Evolutionary conservation across 2,329 filamentous ascomycete species (phyloP).

Genomic region (Paecilomyces variotii): DNA sequence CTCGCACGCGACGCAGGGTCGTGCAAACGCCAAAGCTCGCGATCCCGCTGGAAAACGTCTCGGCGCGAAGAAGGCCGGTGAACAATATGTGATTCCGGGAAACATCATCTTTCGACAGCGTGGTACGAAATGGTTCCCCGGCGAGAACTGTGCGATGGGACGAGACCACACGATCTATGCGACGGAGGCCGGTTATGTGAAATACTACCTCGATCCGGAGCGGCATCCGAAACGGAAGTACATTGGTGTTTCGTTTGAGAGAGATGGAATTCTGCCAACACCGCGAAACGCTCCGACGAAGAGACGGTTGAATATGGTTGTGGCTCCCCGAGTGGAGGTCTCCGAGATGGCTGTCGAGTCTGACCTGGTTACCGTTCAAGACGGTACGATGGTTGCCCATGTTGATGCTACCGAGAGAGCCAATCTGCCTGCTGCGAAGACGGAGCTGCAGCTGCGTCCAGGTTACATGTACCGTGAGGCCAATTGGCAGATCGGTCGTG

Average conservation of each 20-base stretch:
- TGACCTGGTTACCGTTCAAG: constrained; percentile 14
- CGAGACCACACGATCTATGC: constrained; percentile 95
- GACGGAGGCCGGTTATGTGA: constrained; percentile 78
- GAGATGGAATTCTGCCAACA: constrained; percentile 70
- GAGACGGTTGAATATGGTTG: constrained; percentile 67
- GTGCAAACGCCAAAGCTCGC: constrained; percentile 59
- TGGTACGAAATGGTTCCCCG: constrained; percentile 87
- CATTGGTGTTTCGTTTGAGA: constrained; percentile 87
- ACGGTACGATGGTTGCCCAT: constrained; percentile 15
- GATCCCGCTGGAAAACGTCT: constrained; percentile 75
- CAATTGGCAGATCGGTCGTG: constrained; percentile 61
- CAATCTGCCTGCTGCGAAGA: constrained; percentile 13
- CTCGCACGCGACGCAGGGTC: constrained; percentile 57
- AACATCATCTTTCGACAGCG: constrained; percentile 98
- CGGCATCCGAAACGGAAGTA: constrained; percentile 82
- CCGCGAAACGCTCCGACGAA: constrained; percentile 64
- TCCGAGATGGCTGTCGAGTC: constrained; percentile 6
- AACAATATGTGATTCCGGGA: constrained; percentile 87
- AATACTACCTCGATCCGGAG: constrained; percentile 86
- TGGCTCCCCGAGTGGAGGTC: constrained; percentile 29
- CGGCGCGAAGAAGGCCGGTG: constrained; percentile 87
- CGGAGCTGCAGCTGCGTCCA: constrained; percentile 36
- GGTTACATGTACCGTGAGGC: constrained; percentile 58
- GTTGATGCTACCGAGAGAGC: constrained; percentile 8
- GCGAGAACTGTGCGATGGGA: constrained; percentile 91